Percentiles rank a stretch among this genome's conserved stretches.
These are phyloP conservation scores for Myxozyma neotropica DNA, from an alignment of 805 yeast genomes.

Conservation along the genomic window DNA sequence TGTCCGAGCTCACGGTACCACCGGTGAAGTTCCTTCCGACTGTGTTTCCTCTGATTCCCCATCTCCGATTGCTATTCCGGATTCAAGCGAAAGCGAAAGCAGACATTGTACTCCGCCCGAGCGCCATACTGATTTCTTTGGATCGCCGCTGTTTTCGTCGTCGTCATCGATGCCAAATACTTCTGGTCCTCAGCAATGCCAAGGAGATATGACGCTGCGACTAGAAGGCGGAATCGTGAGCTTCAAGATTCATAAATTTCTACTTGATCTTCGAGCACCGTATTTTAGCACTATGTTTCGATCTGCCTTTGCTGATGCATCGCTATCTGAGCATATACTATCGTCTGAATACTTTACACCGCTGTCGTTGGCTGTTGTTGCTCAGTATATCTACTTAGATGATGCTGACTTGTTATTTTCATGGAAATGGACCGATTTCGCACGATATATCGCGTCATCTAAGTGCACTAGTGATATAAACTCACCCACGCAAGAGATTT, in stretches of 20 bases:
- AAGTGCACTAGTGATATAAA: constrained; percentile 30
- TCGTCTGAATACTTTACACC: constrained; percentile 34
- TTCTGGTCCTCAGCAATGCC: background rate
- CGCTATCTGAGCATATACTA: constrained; percentile 20
- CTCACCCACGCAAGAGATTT: constrained; percentile 30
- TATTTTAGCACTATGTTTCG: constrained; percentile 32
- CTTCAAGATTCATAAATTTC: constrained; percentile 28
- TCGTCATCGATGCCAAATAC: background rate
- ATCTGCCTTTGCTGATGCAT: constrained; percentile 32
- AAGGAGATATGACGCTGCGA: constrained; percentile 22
- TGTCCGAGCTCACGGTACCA: background rate
- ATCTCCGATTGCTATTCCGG: background rate
- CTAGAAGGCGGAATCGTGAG: constrained; percentile 26
- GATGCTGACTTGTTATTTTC: constrained; percentile 30
- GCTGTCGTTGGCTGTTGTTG: constrained; percentile 31
- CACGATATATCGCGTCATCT: constrained; percentile 24
- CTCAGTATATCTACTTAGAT: constrained; percentile 29
- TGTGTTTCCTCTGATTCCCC: background rate
- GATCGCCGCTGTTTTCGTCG: constrained; percentile 1
- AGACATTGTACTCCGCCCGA: background rate
- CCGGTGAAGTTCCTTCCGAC: background rate
- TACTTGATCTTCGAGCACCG: constrained; percentile 30
- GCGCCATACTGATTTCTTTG: background rate
- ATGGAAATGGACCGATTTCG: constrained; percentile 34
- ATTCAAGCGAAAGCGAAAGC: background rate